Base-by-base conservation (phyloP, 768 basidiomycete genomes). In the Suillus weaverae region DNA sequence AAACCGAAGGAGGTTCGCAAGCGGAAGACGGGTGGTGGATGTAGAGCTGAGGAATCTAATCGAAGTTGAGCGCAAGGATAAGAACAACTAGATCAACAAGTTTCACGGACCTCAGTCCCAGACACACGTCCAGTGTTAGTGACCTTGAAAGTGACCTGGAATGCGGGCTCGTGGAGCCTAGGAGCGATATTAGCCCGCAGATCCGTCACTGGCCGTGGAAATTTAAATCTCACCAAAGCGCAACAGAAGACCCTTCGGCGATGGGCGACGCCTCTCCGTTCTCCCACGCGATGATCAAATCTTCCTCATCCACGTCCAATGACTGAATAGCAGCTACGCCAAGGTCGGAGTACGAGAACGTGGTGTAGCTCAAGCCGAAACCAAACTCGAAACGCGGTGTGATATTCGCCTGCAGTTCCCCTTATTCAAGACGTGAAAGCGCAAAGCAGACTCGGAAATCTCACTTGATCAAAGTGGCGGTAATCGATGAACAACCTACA, bases 41-140 rank as follows among this genome's bases (percentile, higher is more conserved):
- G 75, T 91, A 91, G 6, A 92, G 71, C 76, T 92, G 90, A 18
- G 89, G 84, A 60, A 87, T 87, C 84, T 89, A 68, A 18, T 50
- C 60, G 18, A 43, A 44, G 2, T 61, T 63, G 30, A 39, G 70
- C 14, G 68, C 48, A 39, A 22, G 30, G 7, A n/a, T 36, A 26
- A 33, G 14, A 48, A 46, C 53, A 9, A 16, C n/a, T 33, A 33
- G 44, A 51, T 18, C 18, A 30, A 16, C 56, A 10, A 59, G 74
- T 53, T 35, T 50, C n/a, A 36, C 46, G 46, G 44, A 50, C 75
- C 68, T 76, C 78, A 44, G 70, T 66, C 3, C 78, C 79, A 7
- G 72, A 70, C 16, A 76, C 39, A 14, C 50, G 30, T 18, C 81
- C 81, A n/a, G 73, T 78, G 72, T 82, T 83, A 16, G 66, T 70